Base-by-base conservation (phyloP, 208 protist genomes). In the Acanthamoeba culbertsoni region DNA sequence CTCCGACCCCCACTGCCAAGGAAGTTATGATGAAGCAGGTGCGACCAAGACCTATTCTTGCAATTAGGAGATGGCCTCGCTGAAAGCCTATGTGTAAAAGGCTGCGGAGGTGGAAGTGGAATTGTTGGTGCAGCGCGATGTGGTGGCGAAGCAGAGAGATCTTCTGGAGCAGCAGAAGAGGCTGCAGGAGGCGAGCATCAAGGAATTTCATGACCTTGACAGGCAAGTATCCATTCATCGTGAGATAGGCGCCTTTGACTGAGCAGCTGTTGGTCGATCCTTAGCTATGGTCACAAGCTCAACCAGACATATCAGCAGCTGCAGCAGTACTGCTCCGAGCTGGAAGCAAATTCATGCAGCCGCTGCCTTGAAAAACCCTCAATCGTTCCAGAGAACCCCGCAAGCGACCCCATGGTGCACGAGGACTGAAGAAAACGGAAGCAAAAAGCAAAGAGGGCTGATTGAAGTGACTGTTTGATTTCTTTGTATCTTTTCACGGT, bases 121-220 rank as follows among this genome's bases (percentile, higher is more conserved):
- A 26, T 48, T 65, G 51, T n/a, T 65, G 2, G 14, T 55, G 46
- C 79, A 46, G 45, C 43, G 79, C 16, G 42, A 62, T 6, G 37
- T 55, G 1, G 51, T 88, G n/a, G 6, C 14, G 12, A 33, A 35
- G 14, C 51, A 65, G 79, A 63, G 62, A 35, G 79, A 55, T 14
- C 48, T 63, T 18, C n/a, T 88, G 20, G 79, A 88, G 26, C 48
- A 88, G 33, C 79, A 88, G 48, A 88, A 62, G 37, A 40, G 37
- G 79, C 48, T 88, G 48, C 79, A 88, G n/a, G 79, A 88, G 31
- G 5, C 48, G 5, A 88, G 46, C 48, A 88, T 88, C 79, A 88
- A 88, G 51, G 46, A 88, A 48, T 63, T 88, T 8, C 79, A 62
- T 37, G 79, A 88, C 33, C 51, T 88, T 23, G 79, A 88, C 28